Evolutionary conservation across 169 alveolate genomes (phyloP).

Genomic region (Cryptosporidium muris): DNA sequence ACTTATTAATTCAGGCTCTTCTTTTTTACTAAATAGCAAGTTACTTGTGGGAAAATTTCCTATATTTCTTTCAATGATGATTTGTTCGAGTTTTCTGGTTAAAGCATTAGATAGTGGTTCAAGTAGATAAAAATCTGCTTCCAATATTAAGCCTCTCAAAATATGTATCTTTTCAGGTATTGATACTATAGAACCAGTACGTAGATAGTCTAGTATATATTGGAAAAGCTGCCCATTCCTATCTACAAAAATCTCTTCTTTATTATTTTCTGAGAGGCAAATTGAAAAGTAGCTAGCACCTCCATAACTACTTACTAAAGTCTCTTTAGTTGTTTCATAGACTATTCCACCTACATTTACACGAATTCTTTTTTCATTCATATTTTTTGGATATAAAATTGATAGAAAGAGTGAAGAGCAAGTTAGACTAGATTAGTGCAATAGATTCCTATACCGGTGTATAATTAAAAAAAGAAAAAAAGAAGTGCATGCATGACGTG

Average conservation of each 20-base stretch:
- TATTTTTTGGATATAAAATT: background rate
- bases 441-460: too few species aligned
- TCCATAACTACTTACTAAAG: constrained; percentile 25
- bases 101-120: constrained; percentile 22
- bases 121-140: constrained; percentile 61
- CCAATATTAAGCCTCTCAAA: constrained; percentile 48
- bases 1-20: too few species aligned
- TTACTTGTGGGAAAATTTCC: background rate
- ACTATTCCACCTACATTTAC: constrained; percentile 53
- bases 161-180: constrained; percentile 45
- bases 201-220: constrained; percentile 43
- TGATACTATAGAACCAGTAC: constrained; percentile 62
- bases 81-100: constrained; percentile 6
- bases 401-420: background rate
- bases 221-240: constrained; percentile 60
- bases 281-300: constrained; percentile 38
- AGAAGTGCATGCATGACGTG: too few species aligned
- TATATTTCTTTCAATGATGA: background rate
- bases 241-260: constrained; percentile 25
- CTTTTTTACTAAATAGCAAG: background rate
- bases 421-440: too few species aligned
- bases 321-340: constrained; percentile 51
- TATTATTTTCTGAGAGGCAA: constrained; percentile 9
- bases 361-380: constrained; percentile 40
- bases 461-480: too few species aligned